phyloP scores from a whole-genome alignment of 2,329 filamentous ascomycete genomes.

The Paracoccidioides lutzii region DNA sequence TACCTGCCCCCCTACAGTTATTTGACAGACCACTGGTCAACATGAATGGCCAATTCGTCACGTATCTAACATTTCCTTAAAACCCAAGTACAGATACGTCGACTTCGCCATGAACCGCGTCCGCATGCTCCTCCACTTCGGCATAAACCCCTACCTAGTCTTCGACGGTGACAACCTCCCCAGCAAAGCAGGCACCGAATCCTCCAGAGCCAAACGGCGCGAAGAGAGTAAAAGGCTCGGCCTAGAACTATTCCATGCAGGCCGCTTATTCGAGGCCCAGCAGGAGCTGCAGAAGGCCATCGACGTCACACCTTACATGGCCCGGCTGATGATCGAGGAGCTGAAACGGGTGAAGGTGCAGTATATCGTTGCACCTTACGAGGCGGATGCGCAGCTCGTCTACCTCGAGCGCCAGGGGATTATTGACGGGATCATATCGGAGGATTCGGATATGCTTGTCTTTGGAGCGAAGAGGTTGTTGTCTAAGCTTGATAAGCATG shows the following conservation, averaged over 20 bases:
- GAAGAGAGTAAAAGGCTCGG: slow-evolving; percentile 65
- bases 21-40: too few relatives aligned
- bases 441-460: slow-evolving; percentile 91
- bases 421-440: slow-evolving; percentile 78
- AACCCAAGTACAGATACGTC: slow-evolving; percentile 52
- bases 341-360: slow-evolving; percentile 66
- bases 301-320: slow-evolving; percentile 94
- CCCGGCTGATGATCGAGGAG: slow-evolving; percentile 77
- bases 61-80: not conserved
- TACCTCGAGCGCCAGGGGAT: slow-evolving; percentile 80
- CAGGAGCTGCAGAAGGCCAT: slow-evolving; percentile 87
- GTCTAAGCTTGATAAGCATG: slow-evolving; percentile 89
- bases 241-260: slow-evolving; percentile 66
- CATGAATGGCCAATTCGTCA: too few relatives aligned
- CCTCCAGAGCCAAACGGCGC: slow-evolving; percentile 58
- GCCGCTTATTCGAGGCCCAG: slow-evolving; percentile 67
- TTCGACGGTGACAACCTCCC: slow-evolving; percentile 94
- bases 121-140: slow-evolving; percentile 86
- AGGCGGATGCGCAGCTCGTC: slow-evolving; percentile 92
- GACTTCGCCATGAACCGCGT: slow-evolving; percentile 84
- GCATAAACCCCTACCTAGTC: slow-evolving; percentile 84
- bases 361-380: slow-evolving; percentile 91
- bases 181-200: slow-evolving; percentile 81
- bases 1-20: too few relatives aligned
- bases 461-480: slow-evolving; percentile 84